Evolutionary conservation across 345 rosid genomes (phyloP).

Genomic region (Balakata baccata): DNA sequence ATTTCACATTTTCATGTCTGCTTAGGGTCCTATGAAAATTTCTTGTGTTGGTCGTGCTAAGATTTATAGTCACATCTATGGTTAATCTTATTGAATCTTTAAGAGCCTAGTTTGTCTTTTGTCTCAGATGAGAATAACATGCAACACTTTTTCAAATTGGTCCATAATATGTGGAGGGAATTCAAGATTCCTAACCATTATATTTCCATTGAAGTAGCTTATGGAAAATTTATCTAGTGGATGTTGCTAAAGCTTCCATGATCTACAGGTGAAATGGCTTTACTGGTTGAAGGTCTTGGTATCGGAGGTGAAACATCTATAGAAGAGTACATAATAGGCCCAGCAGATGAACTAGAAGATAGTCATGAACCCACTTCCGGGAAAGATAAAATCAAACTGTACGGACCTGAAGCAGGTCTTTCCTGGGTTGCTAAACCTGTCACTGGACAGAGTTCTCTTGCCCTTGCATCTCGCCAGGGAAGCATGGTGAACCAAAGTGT

Average conservation of each 20-base stretch:
- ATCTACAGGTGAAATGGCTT: constrained; percentile 90
- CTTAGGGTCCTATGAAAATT: background rate
- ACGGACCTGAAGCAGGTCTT: constrained; percentile 76
- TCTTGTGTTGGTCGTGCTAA: background rate
- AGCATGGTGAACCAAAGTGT: constrained; percentile 63
- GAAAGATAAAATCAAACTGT: constrained; percentile 61
- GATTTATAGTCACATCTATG: background rate
- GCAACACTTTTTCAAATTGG: background rate
- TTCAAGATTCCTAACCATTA: too few species aligned
- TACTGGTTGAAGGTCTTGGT: constrained; percentile 91
- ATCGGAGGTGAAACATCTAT: constrained; percentile 83
- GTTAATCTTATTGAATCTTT: background rate
- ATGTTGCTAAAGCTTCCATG: constrained; percentile 21
- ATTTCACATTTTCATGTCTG: background rate
- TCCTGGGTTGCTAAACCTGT: constrained; percentile 89
- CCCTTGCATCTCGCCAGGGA: constrained; percentile 73
- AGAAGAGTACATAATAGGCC: constrained; percentile 84
- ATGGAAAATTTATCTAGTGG: background rate
- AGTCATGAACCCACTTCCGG: constrained; percentile 49
- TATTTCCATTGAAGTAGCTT: too few species aligned
- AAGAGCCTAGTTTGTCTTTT: background rate
- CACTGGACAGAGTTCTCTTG: constrained; percentile 71
- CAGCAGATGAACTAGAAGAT: constrained; percentile 61
- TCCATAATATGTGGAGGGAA: background rate
- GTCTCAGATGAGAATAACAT: background rate